These are phyloP conservation scores for Solanum bulbocastanum DNA, from an alignment of 257 asterid genomes.

Conservation along the genomic window DNA sequence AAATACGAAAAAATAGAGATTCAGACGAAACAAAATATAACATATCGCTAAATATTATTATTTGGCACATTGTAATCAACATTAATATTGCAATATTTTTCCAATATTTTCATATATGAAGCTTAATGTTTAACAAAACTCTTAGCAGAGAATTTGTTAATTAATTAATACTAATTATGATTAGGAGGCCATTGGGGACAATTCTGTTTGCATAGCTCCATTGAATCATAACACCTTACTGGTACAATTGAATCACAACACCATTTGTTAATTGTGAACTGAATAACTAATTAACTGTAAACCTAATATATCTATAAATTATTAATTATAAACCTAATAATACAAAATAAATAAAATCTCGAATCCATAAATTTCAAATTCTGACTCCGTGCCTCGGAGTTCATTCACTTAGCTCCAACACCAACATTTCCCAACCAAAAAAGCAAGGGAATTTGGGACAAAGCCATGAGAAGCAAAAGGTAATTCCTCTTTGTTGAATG, in stretches of 20 bases:
- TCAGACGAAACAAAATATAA: too few species aligned
- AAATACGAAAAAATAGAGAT: too few species aligned
- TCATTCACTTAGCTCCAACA: not conserved
- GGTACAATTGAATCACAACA: not conserved
- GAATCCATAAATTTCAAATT: not conserved
- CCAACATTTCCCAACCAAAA: slow-evolving; percentile 21
- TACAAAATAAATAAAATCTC: not conserved
- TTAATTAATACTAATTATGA: not conserved
- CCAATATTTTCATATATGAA: not conserved
- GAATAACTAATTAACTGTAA: too few species aligned
- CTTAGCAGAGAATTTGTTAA: not conserved
- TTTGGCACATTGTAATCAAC: not conserved
- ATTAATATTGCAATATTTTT: not conserved
- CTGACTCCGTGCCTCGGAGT: not conserved
- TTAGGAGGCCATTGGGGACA: not conserved
- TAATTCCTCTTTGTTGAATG: slow-evolving; percentile 20
- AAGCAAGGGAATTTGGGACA: slow-evolving; percentile 23
- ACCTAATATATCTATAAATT: too few species aligned
- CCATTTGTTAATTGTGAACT: not conserved
- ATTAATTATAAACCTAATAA: too few species aligned
- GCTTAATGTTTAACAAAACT: not conserved
- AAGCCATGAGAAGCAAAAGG: slow-evolving; percentile 20
- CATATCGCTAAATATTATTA: not conserved
- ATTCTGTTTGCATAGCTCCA: not conserved
- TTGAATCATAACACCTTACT: not conserved